Evolutionary conservation across 2,329 filamentous ascomycete genomes (phyloP), one percentile per base, ranked within the genome.

Genomic region (Ophiostoma populinum): DNA sequence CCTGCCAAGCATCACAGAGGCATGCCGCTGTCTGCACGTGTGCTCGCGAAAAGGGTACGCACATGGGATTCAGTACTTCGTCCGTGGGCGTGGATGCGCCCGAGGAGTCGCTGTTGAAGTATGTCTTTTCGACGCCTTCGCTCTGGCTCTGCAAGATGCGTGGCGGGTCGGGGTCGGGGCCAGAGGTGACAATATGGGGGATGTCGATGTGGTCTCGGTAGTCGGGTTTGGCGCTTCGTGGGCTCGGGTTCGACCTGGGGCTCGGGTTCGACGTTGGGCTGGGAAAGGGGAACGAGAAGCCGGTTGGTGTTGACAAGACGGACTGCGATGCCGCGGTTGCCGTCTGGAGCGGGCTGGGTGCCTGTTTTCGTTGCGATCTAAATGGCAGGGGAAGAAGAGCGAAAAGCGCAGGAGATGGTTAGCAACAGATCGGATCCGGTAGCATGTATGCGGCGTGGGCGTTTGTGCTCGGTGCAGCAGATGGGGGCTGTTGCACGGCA

Each of bases 311-410:
- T 34, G 58, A 50, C 45, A 51, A 61, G 3, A 56, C 50, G 35
- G 60, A 55, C 41, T 56, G 55, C 46, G 59, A 62, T 32, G 57
- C 51, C 36, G 56, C 53, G 38, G 51, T 55, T 43, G 47, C 59
- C 38, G 58, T 56, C 40, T 59, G 57, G 32, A 68, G 53, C 43
- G 65, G 65, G 46, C 64, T 69, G 29, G 64, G 61, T 41, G 59
- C 54, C 37, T 56, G 50, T 48, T 57, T 62, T 49, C 60, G 56
- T 45, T 54, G 57, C 35, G 59, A 63, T 59, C 65, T 70, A 47
- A 18, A 31, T 21, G 21, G 17, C 22, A 5, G 10, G 26, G 16
- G 17, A 31, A 32, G 21, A 32, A 34, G 9, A n/a, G 24, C 12
- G 12, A 31, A 7, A 15, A n/a, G 19, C 18, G 7, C 15, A 25